Evolutionary conservation across 192 early-diverging fungal genomes (phyloP), one percentile per base, ranked within the genome.

Genomic region (Coemansia nantahalensis): DNA sequence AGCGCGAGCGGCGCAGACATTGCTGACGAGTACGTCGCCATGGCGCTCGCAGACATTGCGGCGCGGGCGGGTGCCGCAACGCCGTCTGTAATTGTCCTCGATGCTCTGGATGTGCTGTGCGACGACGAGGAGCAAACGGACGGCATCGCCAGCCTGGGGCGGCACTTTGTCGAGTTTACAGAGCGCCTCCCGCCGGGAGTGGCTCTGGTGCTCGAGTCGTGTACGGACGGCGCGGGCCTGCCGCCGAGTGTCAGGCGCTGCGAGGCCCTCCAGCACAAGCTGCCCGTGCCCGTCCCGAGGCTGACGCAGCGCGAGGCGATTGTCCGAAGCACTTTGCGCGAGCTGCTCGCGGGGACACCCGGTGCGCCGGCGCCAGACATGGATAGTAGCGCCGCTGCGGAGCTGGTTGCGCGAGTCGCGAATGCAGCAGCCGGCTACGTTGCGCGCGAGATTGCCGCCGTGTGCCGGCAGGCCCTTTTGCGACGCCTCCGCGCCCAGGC

Each of bases 391-490:
- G n/a, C n/a, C n/a, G n/a, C n/a, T n/a, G n/a, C n/a, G n/a, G n/a
- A n/a, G n/a, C 36, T 69, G 22, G 21, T 51, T 6, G 39, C 23
- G 17, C 47, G 45, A 2, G 59, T 75, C 23, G 71, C 71, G 3
- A 62, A 62, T 21, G 54, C 65, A 11, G 60, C 73, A 19, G 56
- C 73, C 3, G 73, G 73, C 13, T 77, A 77, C 45, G 59, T 69
- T 34, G 66, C 73, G 5, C 66, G 73, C 23, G 73, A 77, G 15
- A 56, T 77, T 21, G 37, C 31, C 18, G 40, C 36, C 10, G 28
- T 77, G 11, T 77, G 66, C 35, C 61, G 57, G 19, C 73, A 77
- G 31, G 56, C 67, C 24, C 36, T 53, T 11, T 31, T 77, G 30
- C 42, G 45, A 28, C 57, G 51, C 49, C 51, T 65, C 10, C 56